These are phyloP conservation scores for Trichophyton verrucosum DNA, from an alignment of 2,329 filamentous ascomycete species.

Conservation along the genomic window DNA sequence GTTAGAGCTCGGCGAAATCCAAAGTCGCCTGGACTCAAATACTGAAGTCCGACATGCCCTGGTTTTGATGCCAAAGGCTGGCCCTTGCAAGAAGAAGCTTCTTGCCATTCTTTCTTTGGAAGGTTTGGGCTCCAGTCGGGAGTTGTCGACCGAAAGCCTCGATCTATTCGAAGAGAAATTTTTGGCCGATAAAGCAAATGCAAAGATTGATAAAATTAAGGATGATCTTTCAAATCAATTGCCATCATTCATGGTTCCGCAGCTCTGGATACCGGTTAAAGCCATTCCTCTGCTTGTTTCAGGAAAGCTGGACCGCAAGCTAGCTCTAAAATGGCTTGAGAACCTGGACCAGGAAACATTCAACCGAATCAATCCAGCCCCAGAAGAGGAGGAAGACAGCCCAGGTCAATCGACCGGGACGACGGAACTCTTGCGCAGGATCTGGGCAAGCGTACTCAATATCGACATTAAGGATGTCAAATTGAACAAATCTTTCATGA, in stretches of 20 bases:
- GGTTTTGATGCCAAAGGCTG: constrained; percentile 34
- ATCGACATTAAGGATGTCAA: constrained; percentile 24
- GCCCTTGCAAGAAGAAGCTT: constrained; percentile 33
- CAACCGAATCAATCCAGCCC: constrained; percentile 28
- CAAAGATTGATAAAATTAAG: constrained; percentile 23
- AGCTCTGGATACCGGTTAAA: constrained; percentile 10
- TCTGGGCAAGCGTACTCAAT: constrained; percentile 28
- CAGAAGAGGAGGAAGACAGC: constrained; percentile 14
- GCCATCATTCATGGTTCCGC: constrained; percentile 13
- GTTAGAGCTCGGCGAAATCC: constrained; percentile 46
- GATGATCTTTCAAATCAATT: constrained; percentile 29
- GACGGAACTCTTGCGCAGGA: constrained; percentile 15
- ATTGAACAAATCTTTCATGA: constrained; percentile 26
- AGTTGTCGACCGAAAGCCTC: constrained; percentile 21
- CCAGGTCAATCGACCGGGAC: constrained; percentile 11
- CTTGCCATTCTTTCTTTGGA: constrained; percentile 32
- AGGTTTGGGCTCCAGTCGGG: constrained; percentile 12
- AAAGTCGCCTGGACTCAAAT: constrained; percentile 25
- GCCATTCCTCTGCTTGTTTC: constrained; percentile 11
- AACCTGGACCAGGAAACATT: constrained; percentile 29
- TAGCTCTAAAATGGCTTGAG: constrained; percentile 35
- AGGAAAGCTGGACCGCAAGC: constrained; percentile 17
- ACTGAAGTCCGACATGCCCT: constrained; percentile 28
- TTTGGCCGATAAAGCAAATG: constrained; percentile 17
- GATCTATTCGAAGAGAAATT: constrained; percentile 21